Base-by-base conservation (phyloP, 1,139 yeast species). In the Taphrina flavorubra region DNA sequence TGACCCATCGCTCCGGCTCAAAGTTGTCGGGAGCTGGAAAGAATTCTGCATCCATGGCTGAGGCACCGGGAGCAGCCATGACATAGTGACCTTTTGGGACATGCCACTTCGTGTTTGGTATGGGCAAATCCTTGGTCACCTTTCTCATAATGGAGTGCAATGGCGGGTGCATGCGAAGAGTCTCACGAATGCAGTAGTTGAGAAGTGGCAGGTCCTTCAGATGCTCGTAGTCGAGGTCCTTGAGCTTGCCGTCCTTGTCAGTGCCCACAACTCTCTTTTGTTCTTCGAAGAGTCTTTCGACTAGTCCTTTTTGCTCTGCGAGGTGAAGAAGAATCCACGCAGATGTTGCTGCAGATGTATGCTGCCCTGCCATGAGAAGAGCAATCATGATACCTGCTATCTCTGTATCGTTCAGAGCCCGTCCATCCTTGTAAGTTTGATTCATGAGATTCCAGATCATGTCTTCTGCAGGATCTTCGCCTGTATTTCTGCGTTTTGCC, bases 331-430 rank as follows among this genome's bases (percentile, higher is more conserved):
- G 82, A 76, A 87, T 87, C 99, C 99, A 94, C 37, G 97, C 90
- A 61, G 97, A 90, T 36, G 99, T 94, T 37, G 98, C 85, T 61
- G 98, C 96, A 74, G 97, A 89, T 40, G 99, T 95, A 79, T 94
- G 99, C 81, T 94, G 99, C 72, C 99, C 99, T 75, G 99, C 99
- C 99, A 94, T 94, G 72, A 95, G 84, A 69, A 95, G 87, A 78
- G 98, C 99, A 79, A 94, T 94, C 79, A 92, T 83, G 78, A 95
- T 83, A 80, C 92, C 89, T 55, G 98, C 96, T 77, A 94, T 91
- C 81, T 94, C 97, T 78, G 88, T 88, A 78, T 95, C 99, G 51
- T 97, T 88, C 97, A 94, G 92, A 76, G 85, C 84, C 59, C 87
- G 87, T 74, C 99, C 99, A 77, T 94, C 99, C 78, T 90, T 92